A percentile compares a stretch with the other conserved stretches of the same genome.
phyloP scores from a whole-genome alignment of 257 asterid genomes.

The Jaltomata sinuosa region DNA sequence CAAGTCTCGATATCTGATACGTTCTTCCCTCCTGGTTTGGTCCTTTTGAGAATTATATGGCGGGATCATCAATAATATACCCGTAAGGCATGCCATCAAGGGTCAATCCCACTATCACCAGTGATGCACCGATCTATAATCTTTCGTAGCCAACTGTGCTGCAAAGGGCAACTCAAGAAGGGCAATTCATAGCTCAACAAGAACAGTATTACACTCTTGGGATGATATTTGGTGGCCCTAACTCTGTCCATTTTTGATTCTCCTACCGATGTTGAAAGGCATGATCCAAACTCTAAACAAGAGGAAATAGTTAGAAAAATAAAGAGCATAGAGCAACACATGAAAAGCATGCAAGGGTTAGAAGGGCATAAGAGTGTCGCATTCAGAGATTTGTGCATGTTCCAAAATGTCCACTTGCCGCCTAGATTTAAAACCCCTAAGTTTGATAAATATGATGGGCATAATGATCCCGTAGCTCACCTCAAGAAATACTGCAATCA shows the following conservation, averaged over 20 bases:
- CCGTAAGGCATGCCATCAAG: not conserved
- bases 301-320: not conserved
- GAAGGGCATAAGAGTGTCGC: not conserved
- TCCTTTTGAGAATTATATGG: not conserved
- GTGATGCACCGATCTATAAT: not conserved
- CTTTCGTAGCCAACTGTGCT: not conserved
- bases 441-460: not conserved
- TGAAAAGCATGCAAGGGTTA: not conserved
- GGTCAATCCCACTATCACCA: not conserved
- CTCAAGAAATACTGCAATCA: not conserved
- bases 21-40: not conserved
- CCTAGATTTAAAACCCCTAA: not conserved
- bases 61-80: fast-evolving
- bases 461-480: not conserved
- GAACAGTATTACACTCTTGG: not conserved
- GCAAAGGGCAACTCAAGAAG: not conserved
- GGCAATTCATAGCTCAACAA: not conserved
- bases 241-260: not conserved
- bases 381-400: not conserved
- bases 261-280: not conserved
- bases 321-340: not conserved
- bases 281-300: not conserved
- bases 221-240: not conserved
- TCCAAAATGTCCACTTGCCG: not conserved
- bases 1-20: not conserved